Evolutionary conservation across 805 yeast species (phyloP), one percentile per base, ranked within the genome.

Genomic region (Lipomyces kockii): DNA sequence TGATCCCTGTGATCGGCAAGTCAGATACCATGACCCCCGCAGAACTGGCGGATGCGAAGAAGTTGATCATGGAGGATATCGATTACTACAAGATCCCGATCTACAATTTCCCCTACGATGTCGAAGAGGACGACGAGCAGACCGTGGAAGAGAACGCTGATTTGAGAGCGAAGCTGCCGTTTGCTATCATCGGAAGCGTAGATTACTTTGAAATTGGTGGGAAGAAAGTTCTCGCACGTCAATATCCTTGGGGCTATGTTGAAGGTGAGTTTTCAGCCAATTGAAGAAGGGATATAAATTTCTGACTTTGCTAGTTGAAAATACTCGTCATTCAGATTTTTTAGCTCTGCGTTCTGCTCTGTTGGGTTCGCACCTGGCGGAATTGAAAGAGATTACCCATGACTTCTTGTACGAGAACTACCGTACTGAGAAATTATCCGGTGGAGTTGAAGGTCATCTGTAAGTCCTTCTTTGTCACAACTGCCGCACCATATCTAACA

Each of bases 281-380:
- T 12, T 5, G 8, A 52, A 11, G 55, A 8, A 12, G 34, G 11
- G 34, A 55, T 22, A 29, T 29, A 7, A 29, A 29, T 29, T 34
- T 14, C 34, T 52, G n/a, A 25, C 22, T 53, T 55, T 32, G 3
- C 14, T 32, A 63, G 78, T 79, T 20, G 83, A 80, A 61, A 80
- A 82, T 61, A 78, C 81, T 1, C 66, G 66, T 64, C 79, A 75
- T 72, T 78, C 78, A 62, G 84, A 76, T 73, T 75, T 74, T 67
- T 68, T 66, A 55, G 74, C 85, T 20, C 80, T 91, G 74, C 87
- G 89, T 70, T 84, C 88, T 59, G 94, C 90, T 2, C 77, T 91
- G 53, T 85, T 91, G 75, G 96, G 96, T 6, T 85, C 93, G n/a
- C 97, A 91, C 76, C 80, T 90, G 72, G 89, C 87, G 76, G 95